phyloP scores from a whole-genome alignment of 2,329 filamentous ascomycete genomes.

The Nemania sp. region DNA sequence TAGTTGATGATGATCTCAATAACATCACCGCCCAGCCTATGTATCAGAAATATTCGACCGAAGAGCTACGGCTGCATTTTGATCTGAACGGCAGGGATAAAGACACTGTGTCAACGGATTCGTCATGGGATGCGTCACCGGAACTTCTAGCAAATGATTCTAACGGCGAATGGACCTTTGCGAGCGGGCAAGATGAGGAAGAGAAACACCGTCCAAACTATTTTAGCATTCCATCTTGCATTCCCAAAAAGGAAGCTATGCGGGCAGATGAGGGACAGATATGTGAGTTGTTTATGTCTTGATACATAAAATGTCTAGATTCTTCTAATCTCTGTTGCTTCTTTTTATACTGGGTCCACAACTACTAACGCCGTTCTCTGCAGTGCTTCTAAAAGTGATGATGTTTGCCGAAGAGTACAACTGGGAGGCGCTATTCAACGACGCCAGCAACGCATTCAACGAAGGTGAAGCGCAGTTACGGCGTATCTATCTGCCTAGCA shows the following conservation, averaged over 20 bases:
- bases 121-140: too few relatives aligned
- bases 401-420: slow-evolving; percentile 1
- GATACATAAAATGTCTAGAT: too few relatives aligned
- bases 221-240: neutral
- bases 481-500: neutral
- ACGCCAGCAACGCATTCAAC: slow-evolving; percentile 9
- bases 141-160: too few relatives aligned
- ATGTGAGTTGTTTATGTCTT: neutral
- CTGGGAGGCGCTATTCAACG: slow-evolving; percentile 13
- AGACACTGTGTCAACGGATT: neutral
- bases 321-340: too few relatives aligned
- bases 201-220: neutral
- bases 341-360: too few relatives aligned
- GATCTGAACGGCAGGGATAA: neutral
- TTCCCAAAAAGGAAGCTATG: neutral
- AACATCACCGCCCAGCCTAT: neutral
- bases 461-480: slow-evolving; percentile 2
- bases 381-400: slow-evolving; percentile 9
- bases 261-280: neutral
- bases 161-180: neutral
- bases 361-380: neutral
- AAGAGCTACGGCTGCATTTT: slow-evolving; percentile 5
- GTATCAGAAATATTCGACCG: slow-evolving; percentile 1
- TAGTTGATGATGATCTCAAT: too few relatives aligned
- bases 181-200: neutral